These are phyloP conservation scores for Emmonsiellopsis sp. DNA, from an alignment of 2,329 filamentous ascomycete species.

Conservation along the genomic window DNA sequence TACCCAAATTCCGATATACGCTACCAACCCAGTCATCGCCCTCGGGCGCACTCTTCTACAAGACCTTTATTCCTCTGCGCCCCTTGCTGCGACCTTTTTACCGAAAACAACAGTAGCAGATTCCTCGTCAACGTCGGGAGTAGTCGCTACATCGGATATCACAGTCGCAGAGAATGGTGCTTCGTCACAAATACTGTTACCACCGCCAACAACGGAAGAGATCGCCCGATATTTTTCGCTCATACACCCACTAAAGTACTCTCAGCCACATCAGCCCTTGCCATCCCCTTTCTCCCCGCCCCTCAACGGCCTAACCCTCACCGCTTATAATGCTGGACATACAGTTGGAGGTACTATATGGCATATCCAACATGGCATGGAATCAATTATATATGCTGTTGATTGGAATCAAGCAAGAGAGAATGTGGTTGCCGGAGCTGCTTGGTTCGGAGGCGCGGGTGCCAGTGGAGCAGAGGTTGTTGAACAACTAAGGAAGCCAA, in stretches of 20 bases:
- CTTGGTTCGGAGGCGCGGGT: slow-evolving; percentile 79
- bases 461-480: slow-evolving; percentile 81
- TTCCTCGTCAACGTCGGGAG: slow-evolving; percentile 20
- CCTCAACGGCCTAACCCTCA: slow-evolving; percentile 84
- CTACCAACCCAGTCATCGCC: slow-evolving; percentile 85
- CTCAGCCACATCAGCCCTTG: slow-evolving; percentile 84
- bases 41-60: slow-evolving; percentile 84
- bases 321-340: slow-evolving; percentile 92
- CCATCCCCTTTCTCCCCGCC: slow-evolving; percentile 81
- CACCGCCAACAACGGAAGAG: slow-evolving; percentile 73
- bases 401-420: slow-evolving; percentile 98
- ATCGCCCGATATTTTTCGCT: slow-evolving; percentile 86
- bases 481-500: slow-evolving; percentile 86
- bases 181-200: slow-evolving; percentile 44
- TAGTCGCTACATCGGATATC: slow-evolving; percentile 19
- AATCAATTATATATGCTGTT: slow-evolving; percentile 94
- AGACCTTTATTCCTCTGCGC: slow-evolving; percentile 84
- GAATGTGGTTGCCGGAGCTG: slow-evolving; percentile 85
- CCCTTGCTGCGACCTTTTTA: slow-evolving; percentile 77
- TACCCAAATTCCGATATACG: slow-evolving; percentile 85
- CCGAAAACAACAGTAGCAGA: slow-evolving; percentile 60
- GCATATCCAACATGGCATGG: slow-evolving; percentile 94
- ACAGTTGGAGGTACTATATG: slow-evolving; percentile 96
- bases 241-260: slow-evolving; percentile 91
- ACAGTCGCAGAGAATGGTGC: slow-evolving; percentile 26